These are phyloP conservation scores for Chenopodium suecicum DNA, from an alignment of 148 eudicot species.

Conservation along the genomic window DNA sequence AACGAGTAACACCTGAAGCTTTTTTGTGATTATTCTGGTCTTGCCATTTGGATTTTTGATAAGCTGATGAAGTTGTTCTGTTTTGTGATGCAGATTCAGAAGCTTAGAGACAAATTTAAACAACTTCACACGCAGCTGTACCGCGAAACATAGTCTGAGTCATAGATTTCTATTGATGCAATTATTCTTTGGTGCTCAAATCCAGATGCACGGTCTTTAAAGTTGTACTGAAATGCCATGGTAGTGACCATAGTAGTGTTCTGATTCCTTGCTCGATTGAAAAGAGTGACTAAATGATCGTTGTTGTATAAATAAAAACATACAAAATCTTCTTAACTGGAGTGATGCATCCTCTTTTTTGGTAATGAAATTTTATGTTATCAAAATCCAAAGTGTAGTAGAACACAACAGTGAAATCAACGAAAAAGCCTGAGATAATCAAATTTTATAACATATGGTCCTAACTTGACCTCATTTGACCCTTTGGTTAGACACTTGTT, in stretches of 20 bases:
- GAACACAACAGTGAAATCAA: background rate
- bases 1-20: constrained; percentile 48
- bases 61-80: background rate
- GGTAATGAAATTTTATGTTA: background rate
- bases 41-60: background rate
- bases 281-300: background rate
- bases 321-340: background rate
- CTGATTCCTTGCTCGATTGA: background rate
- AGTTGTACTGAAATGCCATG: background rate
- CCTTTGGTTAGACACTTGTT: too few species aligned
- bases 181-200: background rate
- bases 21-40: background rate
- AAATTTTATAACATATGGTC: too few species aligned
- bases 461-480: too few species aligned
- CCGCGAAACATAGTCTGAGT: constrained; percentile 38
- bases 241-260: background rate
- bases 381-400: background rate
- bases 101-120: constrained; percentile 82
- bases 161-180: constrained; percentile 18
- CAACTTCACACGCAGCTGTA: constrained; percentile 64
- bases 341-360: background rate
- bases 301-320: background rate
- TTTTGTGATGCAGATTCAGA: constrained; percentile 61
- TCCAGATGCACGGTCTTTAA: background rate
- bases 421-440: too few species aligned